Conservation (phyloP, 306 rosid genomes). For the Vigna radiata region DNA sequence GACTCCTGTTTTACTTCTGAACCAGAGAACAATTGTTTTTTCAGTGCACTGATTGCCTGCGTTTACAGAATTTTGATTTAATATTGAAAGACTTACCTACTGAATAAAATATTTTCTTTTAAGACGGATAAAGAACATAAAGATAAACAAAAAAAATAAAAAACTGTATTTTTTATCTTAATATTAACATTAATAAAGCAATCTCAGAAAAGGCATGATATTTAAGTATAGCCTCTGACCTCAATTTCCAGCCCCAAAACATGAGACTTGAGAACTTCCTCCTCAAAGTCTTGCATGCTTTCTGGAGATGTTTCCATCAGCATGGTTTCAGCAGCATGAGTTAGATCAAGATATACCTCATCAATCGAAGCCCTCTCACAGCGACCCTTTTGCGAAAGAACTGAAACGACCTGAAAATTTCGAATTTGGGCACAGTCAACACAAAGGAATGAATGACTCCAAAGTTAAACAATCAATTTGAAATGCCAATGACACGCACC, state of each 20-base stretch:
- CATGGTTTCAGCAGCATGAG: slow-evolving; percentile 85
- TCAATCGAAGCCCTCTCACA: slow-evolving; percentile 99
- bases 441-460: neutral
- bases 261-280: slow-evolving; percentile 85
- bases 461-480: neutral
- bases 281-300: slow-evolving; percentile 57
- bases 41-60: neutral
- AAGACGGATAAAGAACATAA: slow-evolving; percentile 3
- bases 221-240: slow-evolving; percentile 57
- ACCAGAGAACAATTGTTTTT: slow-evolving; percentile 9
- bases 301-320: slow-evolving; percentile 75
- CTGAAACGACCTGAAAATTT: slow-evolving; percentile 69
- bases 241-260: slow-evolving; percentile 71
- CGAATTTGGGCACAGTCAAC: slow-evolving; percentile 14
- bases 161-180: neutral
- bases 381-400: slow-evolving; percentile 82
- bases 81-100: neutral
- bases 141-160: neutral
- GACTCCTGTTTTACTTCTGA: neutral
- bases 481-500: slow-evolving; percentile 46
- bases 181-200: slow-evolving; percentile 16
- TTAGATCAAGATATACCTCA: slow-evolving; percentile 94
- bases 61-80: slow-evolving; percentile 11
- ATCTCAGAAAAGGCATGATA: slow-evolving; percentile 16
- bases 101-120: slow-evolving; percentile 3